A percentile compares a stretch with the other conserved stretches of the same genome.
phyloP scores from a whole-genome alignment of 2,329 filamentous ascomycete species.

The Fusarium stilboides region DNA sequence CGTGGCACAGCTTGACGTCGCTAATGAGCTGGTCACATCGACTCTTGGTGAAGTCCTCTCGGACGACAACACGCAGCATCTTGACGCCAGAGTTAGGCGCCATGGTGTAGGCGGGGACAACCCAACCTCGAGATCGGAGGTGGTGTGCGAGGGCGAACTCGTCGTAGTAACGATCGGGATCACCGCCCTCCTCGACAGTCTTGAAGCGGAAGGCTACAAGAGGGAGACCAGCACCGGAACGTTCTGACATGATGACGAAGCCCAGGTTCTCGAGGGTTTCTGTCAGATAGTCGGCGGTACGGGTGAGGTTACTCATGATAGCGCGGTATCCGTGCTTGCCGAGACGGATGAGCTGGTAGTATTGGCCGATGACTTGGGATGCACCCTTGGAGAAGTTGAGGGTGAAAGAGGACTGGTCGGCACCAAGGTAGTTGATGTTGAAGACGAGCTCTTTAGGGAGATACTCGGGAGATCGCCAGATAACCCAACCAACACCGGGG shows the following conservation, averaged over 20 bases:
- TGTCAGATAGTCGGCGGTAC: slow-evolving; percentile 89
- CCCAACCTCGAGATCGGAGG: slow-evolving; percentile 89
- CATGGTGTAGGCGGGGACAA: slow-evolving; percentile 98
- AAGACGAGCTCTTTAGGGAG: slow-evolving; percentile 94
- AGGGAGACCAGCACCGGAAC: slow-evolving; percentile 82
- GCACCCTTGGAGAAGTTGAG: slow-evolving; percentile 98
- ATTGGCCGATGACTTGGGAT: slow-evolving; percentile 94
- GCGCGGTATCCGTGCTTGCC: slow-evolving; percentile 92
- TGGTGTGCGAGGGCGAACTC: slow-evolving; percentile 88
- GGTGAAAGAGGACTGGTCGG: slow-evolving; percentile 95
- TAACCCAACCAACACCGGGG: slow-evolving; percentile 93
- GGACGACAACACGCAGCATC: slow-evolving; percentile 92
- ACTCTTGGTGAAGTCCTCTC: slow-evolving; percentile 89
- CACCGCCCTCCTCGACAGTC: slow-evolving; percentile 63
- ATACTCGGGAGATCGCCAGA: slow-evolving; percentile 88
- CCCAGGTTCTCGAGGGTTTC: slow-evolving; percentile 80
- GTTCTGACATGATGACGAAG: slow-evolving; percentile 91
- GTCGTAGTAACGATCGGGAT: slow-evolving; percentile 74
- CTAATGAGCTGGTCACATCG: slow-evolving; percentile 83
- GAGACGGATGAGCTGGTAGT: slow-evolving; percentile 96
- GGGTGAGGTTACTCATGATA: slow-evolving; percentile 95
- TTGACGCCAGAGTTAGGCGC: slow-evolving; percentile 89
- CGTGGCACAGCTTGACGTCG: slow-evolving; percentile 84
- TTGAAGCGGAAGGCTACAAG: slow-evolving; percentile 90
- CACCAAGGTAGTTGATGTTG: slow-evolving; percentile 99